phyloP scores from a whole-genome alignment of 768 basidiomycete species.

The Serendipita sp. region DNA sequence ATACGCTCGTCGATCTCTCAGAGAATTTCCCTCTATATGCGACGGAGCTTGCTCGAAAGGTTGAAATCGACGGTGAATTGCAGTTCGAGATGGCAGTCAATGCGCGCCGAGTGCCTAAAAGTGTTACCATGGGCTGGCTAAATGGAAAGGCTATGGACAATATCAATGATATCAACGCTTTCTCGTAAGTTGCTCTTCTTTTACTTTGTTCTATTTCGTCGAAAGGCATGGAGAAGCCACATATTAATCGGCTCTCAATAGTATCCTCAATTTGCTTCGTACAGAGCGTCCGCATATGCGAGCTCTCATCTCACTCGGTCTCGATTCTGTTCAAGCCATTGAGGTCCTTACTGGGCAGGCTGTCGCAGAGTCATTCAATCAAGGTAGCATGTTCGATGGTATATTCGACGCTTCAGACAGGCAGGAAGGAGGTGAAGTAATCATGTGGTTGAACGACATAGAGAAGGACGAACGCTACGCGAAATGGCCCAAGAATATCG shows the following conservation, averaged over 20 bases:
- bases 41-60: constrained; percentile 52
- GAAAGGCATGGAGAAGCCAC: background rate
- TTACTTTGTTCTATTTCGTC: background rate
- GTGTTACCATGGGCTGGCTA: constrained; percentile 53
- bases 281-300: constrained; percentile 52
- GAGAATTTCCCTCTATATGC: constrained; percentile 88
- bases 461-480: constrained; percentile 61
- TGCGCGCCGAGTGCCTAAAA: constrained; percentile 33
- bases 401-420: constrained; percentile 88
- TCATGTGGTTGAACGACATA: constrained; percentile 85
- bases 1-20: constrained; percentile 47
- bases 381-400: constrained; percentile 40
- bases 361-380: constrained; percentile 37
- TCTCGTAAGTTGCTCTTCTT: constrained; percentile 31
- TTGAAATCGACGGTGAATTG: constrained; percentile 36
- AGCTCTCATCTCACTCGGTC: constrained; percentile 43
- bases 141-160: constrained; percentile 54
- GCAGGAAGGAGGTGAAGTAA: constrained; percentile 53
- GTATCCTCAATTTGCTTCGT: constrained; percentile 53
- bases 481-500: constrained; percentile 13
- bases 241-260: constrained; percentile 14
- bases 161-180: constrained; percentile 49
- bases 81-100: constrained; percentile 43
- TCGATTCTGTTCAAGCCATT: constrained; percentile 51
- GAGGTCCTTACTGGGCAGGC: constrained; percentile 52